phyloP scores from a whole-genome alignment of 176 grass and related monocot genomes.

The Carex pumila region DNA sequence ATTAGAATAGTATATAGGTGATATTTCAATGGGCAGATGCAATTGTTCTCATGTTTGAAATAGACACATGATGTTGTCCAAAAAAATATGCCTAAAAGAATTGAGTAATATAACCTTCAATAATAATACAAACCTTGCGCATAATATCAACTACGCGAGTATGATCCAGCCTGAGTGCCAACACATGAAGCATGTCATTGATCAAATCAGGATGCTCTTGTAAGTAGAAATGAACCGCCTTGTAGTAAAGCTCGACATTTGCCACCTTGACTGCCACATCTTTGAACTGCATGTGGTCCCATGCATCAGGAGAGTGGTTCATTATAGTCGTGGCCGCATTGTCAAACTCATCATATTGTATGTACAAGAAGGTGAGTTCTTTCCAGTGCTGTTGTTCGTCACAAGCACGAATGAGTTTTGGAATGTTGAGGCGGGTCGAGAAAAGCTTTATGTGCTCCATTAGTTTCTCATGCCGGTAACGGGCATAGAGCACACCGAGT shows the following conservation, averaged over 20 bases:
- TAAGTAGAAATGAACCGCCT: constrained; percentile 91
- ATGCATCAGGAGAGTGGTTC: constrained; percentile 96
- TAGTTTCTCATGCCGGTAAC: constrained; percentile 86
- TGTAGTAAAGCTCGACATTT: constrained; percentile 92
- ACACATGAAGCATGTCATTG: constrained; percentile 84
- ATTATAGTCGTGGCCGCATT: constrained; percentile 94
- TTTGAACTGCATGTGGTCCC: constrained; percentile 98
- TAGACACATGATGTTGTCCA: background rate
- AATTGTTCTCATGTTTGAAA: background rate
- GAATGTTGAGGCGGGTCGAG: constrained; percentile 82
- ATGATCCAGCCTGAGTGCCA: constrained; percentile 79
- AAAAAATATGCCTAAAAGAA: background rate
- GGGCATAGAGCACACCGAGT: constrained; percentile 83
- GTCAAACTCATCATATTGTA: constrained; percentile 87
- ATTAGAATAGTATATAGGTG: background rate
- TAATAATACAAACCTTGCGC: constrained; percentile 61
- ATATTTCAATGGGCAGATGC: background rate
- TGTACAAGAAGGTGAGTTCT: constrained; percentile 85
- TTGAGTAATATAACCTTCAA: background rate
- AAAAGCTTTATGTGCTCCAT: constrained; percentile 99
- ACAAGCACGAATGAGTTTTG: constrained; percentile 85
- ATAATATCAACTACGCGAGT: constrained; percentile 92
- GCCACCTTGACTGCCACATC: constrained; percentile 87
- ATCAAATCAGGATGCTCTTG: constrained; percentile 97
- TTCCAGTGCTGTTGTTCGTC: constrained; percentile 98